phyloP scores from a whole-genome alignment of 1,284 basidiomycete species.

The Ceratobasidium sp. region DNA sequence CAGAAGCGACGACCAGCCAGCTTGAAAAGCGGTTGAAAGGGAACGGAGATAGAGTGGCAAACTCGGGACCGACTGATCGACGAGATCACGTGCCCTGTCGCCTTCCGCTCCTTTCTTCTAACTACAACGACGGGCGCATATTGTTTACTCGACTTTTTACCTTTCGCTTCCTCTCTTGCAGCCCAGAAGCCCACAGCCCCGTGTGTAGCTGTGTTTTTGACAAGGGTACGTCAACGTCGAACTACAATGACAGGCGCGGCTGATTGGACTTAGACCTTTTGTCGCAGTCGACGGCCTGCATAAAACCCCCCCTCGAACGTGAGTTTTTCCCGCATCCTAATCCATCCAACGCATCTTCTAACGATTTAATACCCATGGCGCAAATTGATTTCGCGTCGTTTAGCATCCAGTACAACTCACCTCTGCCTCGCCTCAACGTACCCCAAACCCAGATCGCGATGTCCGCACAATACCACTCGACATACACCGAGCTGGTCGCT shows the following conservation, averaged over 20 bases:
- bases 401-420: slow-evolving; percentile 41
- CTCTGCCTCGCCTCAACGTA: slow-evolving; percentile 1
- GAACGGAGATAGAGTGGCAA: too few species aligned
- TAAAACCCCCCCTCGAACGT: slow-evolving; percentile 29
- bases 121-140: slow-evolving; percentile 22
- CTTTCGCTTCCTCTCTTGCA: neutral
- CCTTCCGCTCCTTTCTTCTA: slow-evolving; percentile 33
- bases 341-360: neutral
- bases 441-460: slow-evolving; percentile 15
- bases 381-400: slow-evolving; percentile 33
- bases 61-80: neutral
- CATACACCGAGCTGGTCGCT: slow-evolving; percentile 82
- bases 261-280: slow-evolving; percentile 3
- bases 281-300: neutral
- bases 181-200: neutral
- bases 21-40: too few species aligned
- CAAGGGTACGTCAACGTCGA: slow-evolving; percentile 12
- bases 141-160: slow-evolving; percentile 37
- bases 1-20: neutral
- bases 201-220: neutral
- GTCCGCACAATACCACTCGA: slow-evolving; percentile 61
- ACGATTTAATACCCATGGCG: neutral
- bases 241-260: slow-evolving; percentile 29
- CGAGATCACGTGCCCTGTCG: slow-evolving; percentile 25
- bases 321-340: neutral